Evolutionary conservation across 306 rosid genomes (phyloP), one percentile per base, ranked within the genome.

Genomic region (Prinsepia uniflora): DNA sequence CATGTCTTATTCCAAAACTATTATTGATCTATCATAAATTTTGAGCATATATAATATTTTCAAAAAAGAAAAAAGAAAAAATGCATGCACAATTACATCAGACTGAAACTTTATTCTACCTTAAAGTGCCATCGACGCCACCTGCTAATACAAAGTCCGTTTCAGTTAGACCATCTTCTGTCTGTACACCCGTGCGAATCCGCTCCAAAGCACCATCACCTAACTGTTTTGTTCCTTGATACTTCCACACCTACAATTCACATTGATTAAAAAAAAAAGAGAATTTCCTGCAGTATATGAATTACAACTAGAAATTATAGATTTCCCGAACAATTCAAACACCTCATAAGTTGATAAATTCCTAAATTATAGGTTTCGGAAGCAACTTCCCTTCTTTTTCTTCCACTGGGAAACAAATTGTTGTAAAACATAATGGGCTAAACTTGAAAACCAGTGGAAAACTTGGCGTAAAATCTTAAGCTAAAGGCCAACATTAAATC

Each of bases 181-280:
- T 84, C 71, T 88, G 92, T 64, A 90, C 86, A 65, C 73, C 79
- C 43, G 83, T 67, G 22, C 13, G 66, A n/a, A 87, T 62, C 65
- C 87, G 88, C 71, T 88, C 90, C 90, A 94, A 71, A 56, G 85
- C 96, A 72, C 83, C 72, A 80, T 87, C 83, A 78, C 73, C 81
- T 19, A 81, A 65, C 68, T 66, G 79, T 57, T 83, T 77, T 13
- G 86, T 82, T 53, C 80, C 89, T 54, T 42, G 63, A 54, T 87
- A 94, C 62, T 80, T 90, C 98, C 98, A 90, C 4, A 90, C 87
- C 98, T 94, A 82, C 74, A 87, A 20, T 48, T 54, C 30, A 68
- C 11, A 59, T 6, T 52, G 10, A 44, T 45, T 63, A 65, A 40
- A 70, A 40, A 70, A 2, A 24, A n/a, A n/a, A 14, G 43, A 10